Evolutionary conservation across 257 asterid species (phyloP), one percentile per base, ranked within the genome.

Genomic region (Jacaranda mimosifolia): DNA sequence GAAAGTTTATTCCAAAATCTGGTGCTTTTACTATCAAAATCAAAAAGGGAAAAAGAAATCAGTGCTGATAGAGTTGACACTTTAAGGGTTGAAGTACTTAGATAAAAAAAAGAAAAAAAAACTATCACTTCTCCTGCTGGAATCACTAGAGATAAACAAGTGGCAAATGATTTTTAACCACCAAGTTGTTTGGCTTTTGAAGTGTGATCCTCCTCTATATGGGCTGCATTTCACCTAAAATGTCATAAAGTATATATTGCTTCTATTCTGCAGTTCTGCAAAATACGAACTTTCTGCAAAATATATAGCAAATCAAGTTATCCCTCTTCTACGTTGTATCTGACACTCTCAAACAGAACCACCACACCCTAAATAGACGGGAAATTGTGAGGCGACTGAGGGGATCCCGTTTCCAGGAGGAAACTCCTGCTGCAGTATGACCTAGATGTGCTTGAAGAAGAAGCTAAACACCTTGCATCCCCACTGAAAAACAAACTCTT

Each of bases 361-460:
- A 26, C 1, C 32, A 26, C 32, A 26, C 32, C 32, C 80, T 77
- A 89, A 62, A 86, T 60, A 6, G 91, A 90, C 1, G 91, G 90
- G 21, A 51, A 21, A 66, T 88, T 84, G 68, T 67, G 69, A 76
- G 93, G 96, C 4, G 98, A 92, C 84, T 87, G 88, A 18, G 96
- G 96, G 7, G 97, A 91, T 57, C 96, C 87, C 68, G 72, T 86
- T 52, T 90, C 98, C 6, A 90, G 85, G 13, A 96, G 87, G 67
- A 91, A 90, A 80, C 89, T 96, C 71, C 96, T 80, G 69, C 99
- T 93, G 71, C 99, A 91, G 68, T 88, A 85, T 13, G 98, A 93
- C 76, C 91, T 85, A 10, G 96, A 83, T 0, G 98, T 96, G 87
- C 98, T 96, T 4, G 98, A 96, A 48, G 99, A 96, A 58, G 99